Percentiles rank a stretch among this genome's conserved stretches.
phyloP scores from a whole-genome alignment of 176 grass and related monocot genomes.

The Triticum turgidum region DNA sequence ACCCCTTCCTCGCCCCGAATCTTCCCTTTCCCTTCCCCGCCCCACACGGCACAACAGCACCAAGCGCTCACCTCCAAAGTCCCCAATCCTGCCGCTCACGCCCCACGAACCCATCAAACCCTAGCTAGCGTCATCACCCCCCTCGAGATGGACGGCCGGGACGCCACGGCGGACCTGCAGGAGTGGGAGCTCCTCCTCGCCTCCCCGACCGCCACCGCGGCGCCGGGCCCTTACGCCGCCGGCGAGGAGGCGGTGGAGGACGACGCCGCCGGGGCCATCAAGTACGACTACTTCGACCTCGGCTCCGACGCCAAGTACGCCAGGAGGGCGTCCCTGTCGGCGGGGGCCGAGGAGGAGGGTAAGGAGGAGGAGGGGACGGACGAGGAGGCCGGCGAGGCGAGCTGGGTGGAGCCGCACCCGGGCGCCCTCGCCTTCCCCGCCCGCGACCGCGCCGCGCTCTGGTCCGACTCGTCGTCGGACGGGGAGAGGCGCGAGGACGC shows the following conservation, averaged over 20 bases:
- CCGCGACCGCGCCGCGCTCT: constrained; percentile 49
- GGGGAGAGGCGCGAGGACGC: constrained; percentile 47
- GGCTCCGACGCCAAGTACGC: constrained; percentile 50
- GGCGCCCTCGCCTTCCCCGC: constrained; percentile 52
- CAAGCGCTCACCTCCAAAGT: constrained; percentile 12
- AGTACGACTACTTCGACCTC: constrained; percentile 85
- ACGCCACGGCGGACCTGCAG: constrained; percentile 30
- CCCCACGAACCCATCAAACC: neutral
- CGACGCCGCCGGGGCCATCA: constrained; percentile 66
- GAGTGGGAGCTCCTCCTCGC: constrained; percentile 80
- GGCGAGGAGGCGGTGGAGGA: constrained; percentile 7
- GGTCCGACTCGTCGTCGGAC: constrained; percentile 67
- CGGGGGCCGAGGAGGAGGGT: neutral
- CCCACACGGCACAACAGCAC: constrained; percentile 24
- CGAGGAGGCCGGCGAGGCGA: constrained; percentile 39
- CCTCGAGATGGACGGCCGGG: constrained; percentile 49
- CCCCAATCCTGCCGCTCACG: neutral
- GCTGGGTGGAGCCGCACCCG: constrained; percentile 80
- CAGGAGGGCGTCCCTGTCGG: constrained; percentile 27
- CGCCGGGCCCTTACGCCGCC: neutral
- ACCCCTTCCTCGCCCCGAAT: constrained; percentile 29
- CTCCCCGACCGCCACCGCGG: constrained; percentile 18
- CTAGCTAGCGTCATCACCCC: neutral
- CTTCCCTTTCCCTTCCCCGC: constrained; percentile 24
- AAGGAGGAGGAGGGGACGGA: constrained; percentile 32